These are phyloP conservation scores for Colletotrichum phormii DNA, from an alignment of 2,329 filamentous ascomycete species.

Conservation along the genomic window DNA sequence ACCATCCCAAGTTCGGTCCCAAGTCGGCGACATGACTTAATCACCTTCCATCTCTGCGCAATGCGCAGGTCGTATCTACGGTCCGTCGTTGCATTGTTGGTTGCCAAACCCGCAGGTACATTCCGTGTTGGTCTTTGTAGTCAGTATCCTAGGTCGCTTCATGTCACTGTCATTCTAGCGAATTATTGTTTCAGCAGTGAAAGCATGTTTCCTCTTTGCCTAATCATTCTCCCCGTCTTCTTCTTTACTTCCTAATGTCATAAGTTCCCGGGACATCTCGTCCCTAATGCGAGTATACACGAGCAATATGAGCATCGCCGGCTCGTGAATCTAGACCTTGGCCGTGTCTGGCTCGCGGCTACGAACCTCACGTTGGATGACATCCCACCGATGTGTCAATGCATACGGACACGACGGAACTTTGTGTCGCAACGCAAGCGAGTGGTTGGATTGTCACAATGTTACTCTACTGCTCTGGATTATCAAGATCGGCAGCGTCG, in stretches of 20 bases:
- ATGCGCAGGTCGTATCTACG: not conserved
- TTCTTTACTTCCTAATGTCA: not conserved
- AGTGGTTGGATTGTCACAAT: not conserved
- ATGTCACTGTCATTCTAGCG: not conserved
- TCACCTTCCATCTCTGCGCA: not conserved
- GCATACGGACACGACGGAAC: not conserved
- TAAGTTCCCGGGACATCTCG: not conserved
- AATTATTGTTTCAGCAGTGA: no score
- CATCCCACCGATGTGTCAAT: not conserved
- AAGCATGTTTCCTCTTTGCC: no score
- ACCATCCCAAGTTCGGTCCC: constrained; percentile 8
- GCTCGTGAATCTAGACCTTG: not conserved
- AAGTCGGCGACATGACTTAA: not conserved
- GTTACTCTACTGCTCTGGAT: not conserved
- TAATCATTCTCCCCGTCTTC: not conserved
- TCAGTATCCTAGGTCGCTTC: not conserved
- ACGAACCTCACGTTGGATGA: not conserved
- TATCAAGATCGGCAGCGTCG: not conserved
- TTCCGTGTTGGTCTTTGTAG: not conserved
- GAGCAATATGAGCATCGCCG: not conserved
- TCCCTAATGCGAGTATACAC: not conserved
- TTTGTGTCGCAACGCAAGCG: constrained; percentile 2
- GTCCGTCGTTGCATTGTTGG: not conserved
- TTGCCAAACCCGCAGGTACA: not conserved
- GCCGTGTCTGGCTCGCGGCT: not conserved